Percentiles rank a stretch among this genome's conserved stretches.
phyloP scores from a whole-genome alignment of 2,329 filamentous ascomycete genomes.

The Ophiostoma quercus region DNA sequence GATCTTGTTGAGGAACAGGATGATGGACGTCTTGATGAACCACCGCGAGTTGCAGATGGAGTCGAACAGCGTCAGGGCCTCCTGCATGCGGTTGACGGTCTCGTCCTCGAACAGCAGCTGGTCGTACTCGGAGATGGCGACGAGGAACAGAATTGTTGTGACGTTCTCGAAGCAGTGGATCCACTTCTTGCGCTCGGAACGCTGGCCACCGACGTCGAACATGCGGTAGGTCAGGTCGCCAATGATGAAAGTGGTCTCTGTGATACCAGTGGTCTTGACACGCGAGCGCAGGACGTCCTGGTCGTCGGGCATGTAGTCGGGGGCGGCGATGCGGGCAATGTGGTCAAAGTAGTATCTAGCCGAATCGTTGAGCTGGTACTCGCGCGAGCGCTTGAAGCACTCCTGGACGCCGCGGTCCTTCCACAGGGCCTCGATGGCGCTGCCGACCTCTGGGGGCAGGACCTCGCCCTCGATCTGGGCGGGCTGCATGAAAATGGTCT shows the following conservation, averaged over 20 bases:
- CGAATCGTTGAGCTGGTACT: slow-evolving; percentile 95
- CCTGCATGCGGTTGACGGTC: slow-evolving; percentile 92
- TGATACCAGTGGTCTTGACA: slow-evolving; percentile 97
- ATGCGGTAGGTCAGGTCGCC: slow-evolving; percentile 92
- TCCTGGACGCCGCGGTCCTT: slow-evolving; percentile 88
- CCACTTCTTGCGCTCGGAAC: slow-evolving; percentile 95
- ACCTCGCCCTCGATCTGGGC: slow-evolving; percentile 94
- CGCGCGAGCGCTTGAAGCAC: slow-evolving; percentile 90
- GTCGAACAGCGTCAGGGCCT: slow-evolving; percentile 79
- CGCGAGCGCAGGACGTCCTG: slow-evolving; percentile 92
- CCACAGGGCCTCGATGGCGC: slow-evolving; percentile 88
- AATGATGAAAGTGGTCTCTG: slow-evolving; percentile 87
- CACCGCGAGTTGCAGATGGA: slow-evolving; percentile 84
- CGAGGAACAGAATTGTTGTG: slow-evolving; percentile 91
- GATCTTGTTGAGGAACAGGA: slow-evolving; percentile 86
- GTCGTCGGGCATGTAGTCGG: slow-evolving; percentile 91
- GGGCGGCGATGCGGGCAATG: slow-evolving; percentile 80
- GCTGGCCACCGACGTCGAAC: slow-evolving; percentile 90
- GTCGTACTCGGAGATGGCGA: slow-evolving; percentile 96
- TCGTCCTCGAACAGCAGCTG: slow-evolving; percentile 94
- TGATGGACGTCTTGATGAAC: slow-evolving; percentile 88
- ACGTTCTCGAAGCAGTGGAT: slow-evolving; percentile 98
- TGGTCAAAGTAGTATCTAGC: slow-evolving; percentile 98
- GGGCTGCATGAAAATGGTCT: slow-evolving; percentile 98
- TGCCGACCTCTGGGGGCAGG: slow-evolving; percentile 88